Base-by-base conservation (phyloP, 192 early-diverging fungal species). In the Powellomyces hirtus region DNA sequence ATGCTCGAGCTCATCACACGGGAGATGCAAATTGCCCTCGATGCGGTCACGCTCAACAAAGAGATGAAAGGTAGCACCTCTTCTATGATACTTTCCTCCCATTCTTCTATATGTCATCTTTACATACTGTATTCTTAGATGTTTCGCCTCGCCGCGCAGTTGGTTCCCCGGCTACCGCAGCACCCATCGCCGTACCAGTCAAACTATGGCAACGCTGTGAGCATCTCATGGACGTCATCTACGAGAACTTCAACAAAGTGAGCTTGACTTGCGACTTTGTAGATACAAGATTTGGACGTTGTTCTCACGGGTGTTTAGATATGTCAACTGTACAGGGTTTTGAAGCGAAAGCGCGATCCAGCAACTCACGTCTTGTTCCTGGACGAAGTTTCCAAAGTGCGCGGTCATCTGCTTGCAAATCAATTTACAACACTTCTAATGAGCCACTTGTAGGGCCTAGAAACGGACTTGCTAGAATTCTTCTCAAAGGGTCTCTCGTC, bases 171-270 rank as follows among this genome's bases (percentile, higher is more conserved):
- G 53, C 65, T 10, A 7, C 49, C 7, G 18, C 68, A 42, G 61
- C 37, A 7, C 42, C 11, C 16, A 24, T 45, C 27, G 26, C 40
- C 4, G 34, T 24, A 34, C 27, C 22, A 18, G 36, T 29, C 24
- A 68, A 42, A 27, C 55, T 84, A 55, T 84, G 82, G 82, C 72
- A 50, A 44, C 38, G 80, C 42, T 34, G 78, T 8, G 82, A 84
- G 56, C 59, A 59, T 2, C 65, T 82, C 34, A 74, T 75, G 51
- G 82, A 84, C 61, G 62, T 66, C 13, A 72, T 82, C 14, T 77
- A 75, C 46, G 70, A 74, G 18, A 73, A 74, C 31, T 59, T 76
- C 20, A 66, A 44, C 36, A 78, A 78, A 52, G 74, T 83, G 7
- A 33, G n/a, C 30, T 2, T 3, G 16, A 4, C 8, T 31, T 58